These are phyloP conservation scores for Euphorbia peplus DNA, from an alignment of 345 rosid genomes.

Conservation along the genomic window DNA sequence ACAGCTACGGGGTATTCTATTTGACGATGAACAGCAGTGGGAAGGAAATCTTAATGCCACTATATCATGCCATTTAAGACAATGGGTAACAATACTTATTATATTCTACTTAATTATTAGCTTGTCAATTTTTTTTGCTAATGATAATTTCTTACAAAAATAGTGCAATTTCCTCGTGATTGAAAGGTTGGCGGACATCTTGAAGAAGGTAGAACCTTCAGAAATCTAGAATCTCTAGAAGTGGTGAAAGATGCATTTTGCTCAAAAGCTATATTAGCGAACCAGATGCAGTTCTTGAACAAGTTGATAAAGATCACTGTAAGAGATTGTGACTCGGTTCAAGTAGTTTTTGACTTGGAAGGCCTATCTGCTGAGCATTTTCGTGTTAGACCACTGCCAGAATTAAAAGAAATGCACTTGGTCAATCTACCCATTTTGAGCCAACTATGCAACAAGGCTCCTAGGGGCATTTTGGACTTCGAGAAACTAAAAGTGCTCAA, in stretches of 20 bases:
- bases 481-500: not conserved
- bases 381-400: too few relatives aligned
- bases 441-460: not conserved
- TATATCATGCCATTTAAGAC: not conserved
- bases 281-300: not conserved
- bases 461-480: not conserved
- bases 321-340: not conserved
- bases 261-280: not conserved
- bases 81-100: not conserved
- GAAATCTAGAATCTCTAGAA: not conserved
- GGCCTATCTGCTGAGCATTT: too few relatives aligned
- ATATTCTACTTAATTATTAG: not conserved
- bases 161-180: not conserved
- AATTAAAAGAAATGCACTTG: not conserved
- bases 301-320: not conserved
- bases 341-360: not conserved
- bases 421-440: slow-evolving; percentile 3
- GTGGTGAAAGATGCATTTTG: not conserved
- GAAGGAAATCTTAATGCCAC: not conserved
- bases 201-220: too few relatives aligned
- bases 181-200: not conserved
- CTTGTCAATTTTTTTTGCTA: too few relatives aligned
- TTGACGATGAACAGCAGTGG: too few relatives aligned
- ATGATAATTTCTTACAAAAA: too few relatives aligned
- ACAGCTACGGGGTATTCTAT: not conserved